Conservation (phyloP, 1,139 yeast genomes). For the Spathaspora sp. region DNA sequence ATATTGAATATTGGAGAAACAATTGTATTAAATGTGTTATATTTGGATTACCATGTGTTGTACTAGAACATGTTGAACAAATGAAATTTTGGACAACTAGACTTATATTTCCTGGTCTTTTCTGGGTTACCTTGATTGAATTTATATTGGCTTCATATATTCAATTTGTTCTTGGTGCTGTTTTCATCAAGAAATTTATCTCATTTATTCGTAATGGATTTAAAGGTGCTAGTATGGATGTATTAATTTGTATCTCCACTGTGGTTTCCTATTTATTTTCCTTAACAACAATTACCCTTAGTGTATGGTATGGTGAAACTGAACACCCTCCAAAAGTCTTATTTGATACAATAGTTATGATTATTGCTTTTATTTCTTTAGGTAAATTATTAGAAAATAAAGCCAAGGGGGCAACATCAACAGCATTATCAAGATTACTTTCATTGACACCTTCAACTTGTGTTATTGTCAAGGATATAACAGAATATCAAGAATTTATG, state of each 20-base stretch:
- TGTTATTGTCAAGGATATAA: conserved; percentile 50
- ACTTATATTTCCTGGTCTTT: conserved; percentile 52
- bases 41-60: conserved; percentile 64
- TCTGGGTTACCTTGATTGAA: conserved; percentile 60
- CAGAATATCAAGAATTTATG: conserved; percentile 24
- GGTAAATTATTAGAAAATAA: conserved; percentile 91
- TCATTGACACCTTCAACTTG: conserved; percentile 82
- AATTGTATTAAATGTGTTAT: conserved; percentile 52
- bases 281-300: conserved; percentile 51
- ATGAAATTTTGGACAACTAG: conserved; percentile 28
- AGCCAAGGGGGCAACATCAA: conserved; percentile 92
- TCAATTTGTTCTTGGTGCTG: conserved; percentile 64
- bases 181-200: conserved; percentile 63
- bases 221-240: conserved; percentile 87
- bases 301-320: conserved; percentile 38
- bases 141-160: conserved; percentile 62
- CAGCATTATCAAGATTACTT: conserved; percentile 77
- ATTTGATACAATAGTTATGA: conserved; percentile 87
- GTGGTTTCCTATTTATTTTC: conserved; percentile 78
- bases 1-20: conserved; percentile 66
- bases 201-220: conserved; percentile 66
- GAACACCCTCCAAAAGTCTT: conserved; percentile 64
- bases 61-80: conserved; percentile 51
- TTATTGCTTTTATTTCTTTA: conserved; percentile 75
- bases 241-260: conserved; percentile 81